Evolutionary conservation across 2,329 filamentous ascomycete genomes (phyloP).

Genomic region (Scedosporium boydii): DNA sequence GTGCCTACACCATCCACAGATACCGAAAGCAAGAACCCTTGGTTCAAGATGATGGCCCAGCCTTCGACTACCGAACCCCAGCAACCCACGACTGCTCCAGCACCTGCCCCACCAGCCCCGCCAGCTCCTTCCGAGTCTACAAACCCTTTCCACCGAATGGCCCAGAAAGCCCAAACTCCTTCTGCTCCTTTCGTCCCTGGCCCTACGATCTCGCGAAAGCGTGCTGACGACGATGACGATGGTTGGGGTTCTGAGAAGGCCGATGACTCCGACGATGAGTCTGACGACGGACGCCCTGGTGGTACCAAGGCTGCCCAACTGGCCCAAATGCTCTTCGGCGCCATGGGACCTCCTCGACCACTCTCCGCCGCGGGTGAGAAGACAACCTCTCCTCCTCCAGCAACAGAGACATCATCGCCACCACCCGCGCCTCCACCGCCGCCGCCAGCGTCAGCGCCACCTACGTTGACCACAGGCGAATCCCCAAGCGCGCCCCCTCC

Average conservation of each 20-base stretch:
- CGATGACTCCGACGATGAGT: conserved; percentile 54
- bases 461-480: conserved; percentile 19
- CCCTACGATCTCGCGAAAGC: conserved; percentile 33
- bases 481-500: conserved; percentile 24
- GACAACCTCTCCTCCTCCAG: conserved; percentile 28
- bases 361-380: conserved; percentile 74
- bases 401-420: conserved; percentile 26
- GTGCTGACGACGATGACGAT: conserved; percentile 53
- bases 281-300: conserved; percentile 68
- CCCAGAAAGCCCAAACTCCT: conserved; percentile 48
- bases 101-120: conserved; percentile 27
- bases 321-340: conserved; percentile 90
- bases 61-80: conserved; percentile 39
- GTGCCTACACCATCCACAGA: conserved; percentile 47
- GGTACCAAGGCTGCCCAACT: conserved; percentile 83
- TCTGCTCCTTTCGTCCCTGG: conserved; percentile 17
- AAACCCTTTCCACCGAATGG: conserved; percentile 90
- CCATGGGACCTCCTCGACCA: conserved; percentile 88
- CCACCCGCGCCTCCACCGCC: conserved; percentile 28
- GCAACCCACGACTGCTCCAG: conserved; percentile 26
- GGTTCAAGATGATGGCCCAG: conserved; percentile 81
- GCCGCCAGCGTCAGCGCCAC: conserved; percentile 20
- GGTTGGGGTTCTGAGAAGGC: conserved; percentile 78
- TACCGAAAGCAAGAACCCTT: conserved; percentile 85
- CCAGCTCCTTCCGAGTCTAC: conserved; percentile 55